Percentiles rank a stretch among this genome's conserved stretches.
phyloP scores from a whole-genome alignment of 2,329 filamentous ascomycete genomes.

The Tolypocladium capitatum region DNA sequence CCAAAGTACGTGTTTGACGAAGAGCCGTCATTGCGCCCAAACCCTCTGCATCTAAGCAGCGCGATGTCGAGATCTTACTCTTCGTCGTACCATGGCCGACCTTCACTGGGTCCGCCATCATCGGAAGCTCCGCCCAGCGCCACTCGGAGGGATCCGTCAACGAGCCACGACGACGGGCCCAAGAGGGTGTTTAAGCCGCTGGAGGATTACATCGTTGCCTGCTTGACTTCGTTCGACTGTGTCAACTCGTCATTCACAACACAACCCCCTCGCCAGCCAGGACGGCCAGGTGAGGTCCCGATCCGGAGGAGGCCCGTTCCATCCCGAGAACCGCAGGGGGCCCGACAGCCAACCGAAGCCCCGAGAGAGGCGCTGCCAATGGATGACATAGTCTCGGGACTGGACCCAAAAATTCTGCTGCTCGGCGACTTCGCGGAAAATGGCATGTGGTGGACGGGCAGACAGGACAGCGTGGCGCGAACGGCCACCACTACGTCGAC shows the following conservation, averaged over 20 bases:
- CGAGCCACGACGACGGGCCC: conserved; percentile 19
- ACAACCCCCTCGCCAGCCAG: conserved; percentile 19
- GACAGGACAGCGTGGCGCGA: conserved; percentile 23
- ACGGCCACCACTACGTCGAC: background rate
- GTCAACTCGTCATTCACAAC: conserved; percentile 67
- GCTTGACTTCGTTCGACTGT: conserved; percentile 55
- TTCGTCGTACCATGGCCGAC: conserved; percentile 29
- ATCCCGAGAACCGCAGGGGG: conserved; percentile 6
- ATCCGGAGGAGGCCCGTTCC: conserved; percentile 15
- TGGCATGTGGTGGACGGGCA: conserved; percentile 68
- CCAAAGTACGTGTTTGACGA: conserved; percentile 22
- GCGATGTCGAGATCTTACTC: conserved; percentile 26
- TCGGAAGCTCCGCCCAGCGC: conserved; percentile 6
- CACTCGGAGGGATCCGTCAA: conserved; percentile 7
- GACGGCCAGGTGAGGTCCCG: conserved; percentile 9
- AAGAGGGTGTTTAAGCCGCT: conserved; percentile 59
- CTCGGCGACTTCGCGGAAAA: conserved; percentile 70
- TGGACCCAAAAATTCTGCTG: conserved; percentile 63
- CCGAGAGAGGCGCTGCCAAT: conserved; percentile 6
- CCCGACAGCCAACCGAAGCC: conserved; percentile 14
- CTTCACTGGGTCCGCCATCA: conserved; percentile 9
- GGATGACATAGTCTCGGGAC: conserved; percentile 25
- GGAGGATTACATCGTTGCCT: conserved; percentile 62
- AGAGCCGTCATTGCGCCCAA: conserved; percentile 22
- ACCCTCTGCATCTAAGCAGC: conserved; percentile 12